A percentile compares a stretch with the other conserved stretches of the same genome.
Conservation (phyloP, 2,329 filamentous ascomycete genomes). For the Myriosclerotinia curreyana region DNA sequence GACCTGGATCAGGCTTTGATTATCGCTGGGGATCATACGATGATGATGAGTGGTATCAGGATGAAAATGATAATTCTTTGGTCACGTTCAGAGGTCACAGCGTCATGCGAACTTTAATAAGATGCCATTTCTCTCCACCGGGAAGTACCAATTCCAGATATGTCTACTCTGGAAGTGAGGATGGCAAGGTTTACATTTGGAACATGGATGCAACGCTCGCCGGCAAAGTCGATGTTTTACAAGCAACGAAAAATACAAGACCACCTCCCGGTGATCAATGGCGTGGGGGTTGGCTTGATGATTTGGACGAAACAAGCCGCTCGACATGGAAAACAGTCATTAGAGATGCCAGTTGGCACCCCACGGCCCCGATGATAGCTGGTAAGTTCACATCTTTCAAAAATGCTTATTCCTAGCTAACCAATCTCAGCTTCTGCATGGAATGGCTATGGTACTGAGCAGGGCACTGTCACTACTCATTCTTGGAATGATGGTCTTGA, state of each 20-base stretch:
- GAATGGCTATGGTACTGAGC: constrained; percentile 64
- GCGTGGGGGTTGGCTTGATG: constrained; percentile 28
- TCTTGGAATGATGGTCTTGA: constrained; percentile 62
- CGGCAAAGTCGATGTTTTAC: constrained; percentile 71
- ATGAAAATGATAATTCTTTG: constrained; percentile 83
- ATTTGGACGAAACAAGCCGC: constrained; percentile 30
- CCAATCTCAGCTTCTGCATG: constrained; percentile 56
- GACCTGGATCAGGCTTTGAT: constrained; percentile 60
- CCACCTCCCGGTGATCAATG: constrained; percentile 42
- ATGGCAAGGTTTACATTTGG: constrained; percentile 87
- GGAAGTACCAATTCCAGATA: constrained; percentile 84
- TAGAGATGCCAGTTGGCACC: constrained; percentile 70
- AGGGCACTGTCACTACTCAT: constrained; percentile 65
- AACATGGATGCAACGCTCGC: constrained; percentile 88
- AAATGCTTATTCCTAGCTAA: constrained; percentile 21
- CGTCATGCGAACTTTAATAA: constrained; percentile 84
- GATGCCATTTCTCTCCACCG: constrained; percentile 91
- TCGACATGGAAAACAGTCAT: constrained; percentile 63
- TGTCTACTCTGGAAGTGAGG: constrained; percentile 86
- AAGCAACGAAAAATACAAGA: constrained; percentile 63
- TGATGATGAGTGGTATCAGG: constrained; percentile 62
- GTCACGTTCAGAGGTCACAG: constrained; percentile 92
- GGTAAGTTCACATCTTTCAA: constrained; percentile 24
- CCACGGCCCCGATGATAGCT: constrained; percentile 62
- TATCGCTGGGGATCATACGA: constrained; percentile 69